A percentile compares a stretch with the other conserved stretches of the same genome.
Conservation (phyloP, 495 filamentous ascomycete genomes). For the Penicillium canescens region DNA sequence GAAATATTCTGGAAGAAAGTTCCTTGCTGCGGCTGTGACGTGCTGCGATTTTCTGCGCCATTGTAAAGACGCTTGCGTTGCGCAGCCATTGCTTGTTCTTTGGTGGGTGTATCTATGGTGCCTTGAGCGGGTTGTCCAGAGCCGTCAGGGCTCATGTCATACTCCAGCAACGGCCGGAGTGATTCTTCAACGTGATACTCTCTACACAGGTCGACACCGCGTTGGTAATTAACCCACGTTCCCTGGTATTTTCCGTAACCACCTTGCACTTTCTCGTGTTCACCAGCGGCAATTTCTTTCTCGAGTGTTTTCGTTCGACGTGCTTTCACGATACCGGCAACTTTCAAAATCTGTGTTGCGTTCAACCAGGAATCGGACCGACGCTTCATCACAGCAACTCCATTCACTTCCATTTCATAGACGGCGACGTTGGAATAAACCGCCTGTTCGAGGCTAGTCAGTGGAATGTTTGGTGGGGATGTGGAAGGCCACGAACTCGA, state of each 20-base stretch:
- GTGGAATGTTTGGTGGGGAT: conserved; percentile 12
- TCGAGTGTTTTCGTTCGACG: conserved; percentile 96
- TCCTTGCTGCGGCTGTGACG: conserved; percentile 64
- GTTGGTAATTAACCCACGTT: conserved; percentile 92
- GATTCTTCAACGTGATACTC: conserved; percentile 93
- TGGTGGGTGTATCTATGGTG: conserved; percentile 87
- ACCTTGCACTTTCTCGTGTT: conserved; percentile 97
- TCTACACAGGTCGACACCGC: conserved; percentile 87
- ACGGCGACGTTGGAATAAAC: conserved; percentile 93
- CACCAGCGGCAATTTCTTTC: conserved; percentile 92
- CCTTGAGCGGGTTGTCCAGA: conserved; percentile 58
- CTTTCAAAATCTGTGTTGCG: conserved; percentile 93
- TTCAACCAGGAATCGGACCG: conserved; percentile 92
- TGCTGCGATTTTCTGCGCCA: conserved; percentile 63
- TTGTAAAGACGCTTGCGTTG: conserved; percentile 89
- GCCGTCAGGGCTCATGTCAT: conserved; percentile 82
- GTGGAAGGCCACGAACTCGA: conserved; percentile 52
- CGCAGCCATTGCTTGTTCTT: conserved; percentile 98
- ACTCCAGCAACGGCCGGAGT: conserved; percentile 79
- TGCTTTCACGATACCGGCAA: conserved; percentile 94
- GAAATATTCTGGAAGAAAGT: conserved; percentile 98
- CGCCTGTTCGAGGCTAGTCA: conserved; percentile 57
- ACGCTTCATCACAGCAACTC: conserved; percentile 89
- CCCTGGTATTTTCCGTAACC: conserved; percentile 99
- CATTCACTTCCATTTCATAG: conserved; percentile 96